Evolutionary conservation across 495 filamentous ascomycete species (phyloP).

Genomic region (Lichenothelia convexa): DNA sequence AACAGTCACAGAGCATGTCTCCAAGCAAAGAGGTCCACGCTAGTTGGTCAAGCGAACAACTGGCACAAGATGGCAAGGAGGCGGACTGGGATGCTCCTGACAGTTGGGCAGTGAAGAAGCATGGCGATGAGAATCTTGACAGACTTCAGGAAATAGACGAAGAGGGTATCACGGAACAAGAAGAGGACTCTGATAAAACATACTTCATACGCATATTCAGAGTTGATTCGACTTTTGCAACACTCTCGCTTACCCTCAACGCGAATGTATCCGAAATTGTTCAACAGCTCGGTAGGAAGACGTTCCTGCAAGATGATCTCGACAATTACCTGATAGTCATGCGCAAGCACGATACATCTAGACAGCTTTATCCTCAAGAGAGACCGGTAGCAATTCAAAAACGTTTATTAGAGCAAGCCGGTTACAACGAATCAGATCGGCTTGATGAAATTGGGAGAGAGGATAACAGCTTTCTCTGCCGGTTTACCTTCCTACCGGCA

Average conservation of each 20-base stretch:
- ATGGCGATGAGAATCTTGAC: constrained; percentile 42
- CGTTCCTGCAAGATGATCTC: constrained; percentile 70
- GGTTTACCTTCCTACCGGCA: constrained; percentile 82
- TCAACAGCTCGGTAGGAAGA: constrained; percentile 69
- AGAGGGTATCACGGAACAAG: constrained; percentile 32
- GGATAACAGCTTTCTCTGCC: constrained; percentile 90
- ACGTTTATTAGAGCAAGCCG: constrained; percentile 74
- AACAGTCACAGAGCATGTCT: constrained; percentile 39
- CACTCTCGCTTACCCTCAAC: constrained; percentile 60
- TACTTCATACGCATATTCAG: constrained; percentile 96
- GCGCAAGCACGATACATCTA: constrained; percentile 75
- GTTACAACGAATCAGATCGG: constrained; percentile 70
- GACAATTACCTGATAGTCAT: constrained; percentile 92
- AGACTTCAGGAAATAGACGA: constrained; percentile 43
- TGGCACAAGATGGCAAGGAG: constrained; percentile 14
- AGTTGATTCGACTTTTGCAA: constrained; percentile 82
- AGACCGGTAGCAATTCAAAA: constrained; percentile 86
- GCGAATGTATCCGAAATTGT: constrained; percentile 74
- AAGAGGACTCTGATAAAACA: constrained; percentile 44
- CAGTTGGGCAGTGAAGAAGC: constrained; percentile 72
- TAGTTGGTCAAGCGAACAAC: constrained; percentile 30
- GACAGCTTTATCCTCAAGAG: constrained; percentile 61
- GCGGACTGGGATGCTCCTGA: constrained; percentile 70
- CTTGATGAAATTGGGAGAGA: constrained; percentile 94
- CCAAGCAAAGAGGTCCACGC: constrained; percentile 38